Conservation (phyloP, 345 rosid species). For the Eucalyptus tenuipes region DNA sequence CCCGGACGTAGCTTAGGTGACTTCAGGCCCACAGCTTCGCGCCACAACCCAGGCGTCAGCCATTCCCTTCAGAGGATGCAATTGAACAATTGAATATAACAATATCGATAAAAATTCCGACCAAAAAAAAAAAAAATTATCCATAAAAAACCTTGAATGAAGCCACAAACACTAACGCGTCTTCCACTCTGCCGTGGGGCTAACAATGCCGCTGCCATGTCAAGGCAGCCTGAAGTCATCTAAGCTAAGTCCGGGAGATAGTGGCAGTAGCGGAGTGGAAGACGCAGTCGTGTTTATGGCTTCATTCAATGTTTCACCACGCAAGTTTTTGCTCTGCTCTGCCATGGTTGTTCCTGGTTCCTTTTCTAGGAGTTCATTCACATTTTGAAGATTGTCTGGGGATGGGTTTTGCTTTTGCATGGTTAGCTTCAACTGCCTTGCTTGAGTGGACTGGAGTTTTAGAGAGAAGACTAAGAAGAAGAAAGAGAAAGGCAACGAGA, state of each 20-base stretch:
- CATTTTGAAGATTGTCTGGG: not conserved
- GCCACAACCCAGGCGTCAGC: not conserved
- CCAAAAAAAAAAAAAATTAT: no score
- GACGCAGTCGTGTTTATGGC: not conserved
- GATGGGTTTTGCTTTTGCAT: not conserved
- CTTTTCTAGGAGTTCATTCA: not conserved
- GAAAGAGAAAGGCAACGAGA: no score
- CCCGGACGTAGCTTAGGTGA: not conserved
- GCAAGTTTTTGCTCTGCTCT: not conserved
- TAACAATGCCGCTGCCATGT: not conserved
- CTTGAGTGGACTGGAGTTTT: not conserved
- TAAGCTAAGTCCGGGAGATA: not conserved
- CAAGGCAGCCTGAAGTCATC: not conserved
- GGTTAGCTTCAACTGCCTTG: not conserved
- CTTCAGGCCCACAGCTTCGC: not conserved
- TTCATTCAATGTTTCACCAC: not conserved
- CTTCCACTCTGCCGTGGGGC: not conserved
- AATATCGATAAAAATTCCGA: not conserved
- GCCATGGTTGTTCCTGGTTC: not conserved
- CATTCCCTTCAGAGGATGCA: not conserved
- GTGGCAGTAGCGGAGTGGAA: not conserved
- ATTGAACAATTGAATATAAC: not conserved
- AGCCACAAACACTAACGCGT: not conserved
- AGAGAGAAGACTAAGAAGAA: not conserved
- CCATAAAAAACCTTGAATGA: not conserved